Base-by-base conservation (phyloP, 768 basidiomycete species). In the Naganishia vishniacii region DNA sequence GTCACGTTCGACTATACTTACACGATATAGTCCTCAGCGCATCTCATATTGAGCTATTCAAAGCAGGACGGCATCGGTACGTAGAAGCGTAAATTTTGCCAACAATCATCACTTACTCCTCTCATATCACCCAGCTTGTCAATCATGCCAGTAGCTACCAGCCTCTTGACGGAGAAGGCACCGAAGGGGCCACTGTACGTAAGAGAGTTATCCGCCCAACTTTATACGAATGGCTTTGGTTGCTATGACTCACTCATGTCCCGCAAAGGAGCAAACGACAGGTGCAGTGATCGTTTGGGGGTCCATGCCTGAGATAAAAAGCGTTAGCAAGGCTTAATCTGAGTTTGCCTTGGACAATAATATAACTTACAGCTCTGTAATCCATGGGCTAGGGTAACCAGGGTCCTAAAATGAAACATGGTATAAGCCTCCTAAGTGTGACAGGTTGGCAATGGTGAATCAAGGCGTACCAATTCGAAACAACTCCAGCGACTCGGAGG, bases 271-370 rank as follows among this genome's bases (percentile, higher is more conserved):
- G 56, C 87, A 78, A 70, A 88, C 79, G 12, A 89, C 80, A 0
- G 87, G 88, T 4, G 87, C 86, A n/a, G 87, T 88, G 75, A 89
- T 86, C 11, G 85, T 86, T 78, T 86, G 86, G 45, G 87, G 87
- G 75, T 88, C 87, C 84, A 86, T 85, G 74, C 62, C 47, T 2
- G n/a, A 41, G 32, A 23, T 40, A 48, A 51, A 7, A 37, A 37
- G 34, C 15, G 34, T 37, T 7, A 37, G 34, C 13, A 47, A 16
- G 32, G 56, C 29, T 20, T 29, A 34, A 53, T 56, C 56, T 32
- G 53, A 66, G 23, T 26, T 53, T 53, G 51, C 18, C 25, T 26
- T 26, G 26, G 11, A 53, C 8, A 48, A 13, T 6, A 7, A 28
- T 48, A 48, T 20, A n/a, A 48, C 46, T 23, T 66, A 61, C 79